Evolutionary conservation across 352 stramenopile genomes (phyloP).

Genomic region (Phytophthora citrophthora): DNA sequence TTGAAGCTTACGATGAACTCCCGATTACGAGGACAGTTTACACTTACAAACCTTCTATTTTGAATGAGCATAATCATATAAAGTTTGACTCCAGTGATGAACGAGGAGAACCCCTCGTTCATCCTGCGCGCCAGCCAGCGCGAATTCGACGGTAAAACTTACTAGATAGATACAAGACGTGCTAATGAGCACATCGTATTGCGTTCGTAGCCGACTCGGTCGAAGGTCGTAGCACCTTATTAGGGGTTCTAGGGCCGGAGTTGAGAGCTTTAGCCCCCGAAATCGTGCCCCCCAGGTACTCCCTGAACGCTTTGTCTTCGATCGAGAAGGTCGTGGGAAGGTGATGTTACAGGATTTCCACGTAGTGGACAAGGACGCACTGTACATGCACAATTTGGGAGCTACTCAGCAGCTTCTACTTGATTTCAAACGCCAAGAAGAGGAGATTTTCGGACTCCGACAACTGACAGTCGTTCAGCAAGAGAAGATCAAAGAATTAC

Average conservation of each 20-base stretch:
- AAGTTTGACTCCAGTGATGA: too few relatives aligned
- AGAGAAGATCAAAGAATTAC: conserved; percentile 43
- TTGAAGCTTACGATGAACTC: neutral
- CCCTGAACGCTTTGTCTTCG: conserved; percentile 60
- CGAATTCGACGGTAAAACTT: too few relatives aligned
- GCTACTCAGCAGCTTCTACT: conserved; percentile 86
- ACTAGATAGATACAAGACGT: too few relatives aligned
- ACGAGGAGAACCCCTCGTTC: too few relatives aligned
- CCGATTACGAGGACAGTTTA: neutral
- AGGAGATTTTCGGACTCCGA: conserved; percentile 42
- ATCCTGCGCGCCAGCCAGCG: too few relatives aligned
- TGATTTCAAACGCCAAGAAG: conserved; percentile 35
- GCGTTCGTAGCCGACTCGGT: too few relatives aligned
- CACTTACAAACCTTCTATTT: too few relatives aligned
- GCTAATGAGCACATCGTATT: too few relatives aligned
- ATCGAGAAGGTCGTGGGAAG: conserved; percentile 53
- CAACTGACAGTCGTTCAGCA: conserved; percentile 39
- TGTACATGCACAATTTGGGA: conserved; percentile 93
- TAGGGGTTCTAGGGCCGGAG: conserved; percentile 75
- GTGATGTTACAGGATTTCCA: conserved; percentile 85
- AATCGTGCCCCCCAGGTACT: conserved; percentile 74
- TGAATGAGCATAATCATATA: too few relatives aligned
- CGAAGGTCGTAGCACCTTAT: conserved; percentile 55
- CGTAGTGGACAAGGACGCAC: conserved; percentile 85
- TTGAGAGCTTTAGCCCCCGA: conserved; percentile 68